phyloP scores from a whole-genome alignment of 2,329 filamentous ascomycete species.

The Cordyceps cicadae region DNA sequence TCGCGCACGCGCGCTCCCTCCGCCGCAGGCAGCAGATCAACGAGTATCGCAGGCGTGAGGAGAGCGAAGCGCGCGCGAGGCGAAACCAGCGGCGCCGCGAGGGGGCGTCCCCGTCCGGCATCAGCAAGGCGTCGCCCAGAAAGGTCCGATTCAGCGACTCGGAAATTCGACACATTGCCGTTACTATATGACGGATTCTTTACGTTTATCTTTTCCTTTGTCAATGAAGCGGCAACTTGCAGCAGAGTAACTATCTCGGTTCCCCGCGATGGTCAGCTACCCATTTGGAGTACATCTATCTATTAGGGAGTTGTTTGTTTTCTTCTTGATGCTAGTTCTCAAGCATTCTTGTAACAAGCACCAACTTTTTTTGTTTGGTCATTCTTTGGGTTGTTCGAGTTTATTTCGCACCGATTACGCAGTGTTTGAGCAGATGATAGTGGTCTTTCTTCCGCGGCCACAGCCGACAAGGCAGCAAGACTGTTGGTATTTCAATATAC shows the following conservation, averaged over 20 bases:
- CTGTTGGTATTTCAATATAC: slow-evolving; percentile 10
- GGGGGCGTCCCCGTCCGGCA: slow-evolving; percentile 19
- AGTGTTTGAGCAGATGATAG: neutral
- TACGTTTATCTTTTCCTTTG: neutral
- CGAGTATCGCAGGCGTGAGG: slow-evolving; percentile 54
- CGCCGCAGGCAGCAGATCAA: slow-evolving; percentile 53
- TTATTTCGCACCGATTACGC: neutral
- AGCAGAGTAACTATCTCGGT: neutral
- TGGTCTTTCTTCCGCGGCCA: neutral
- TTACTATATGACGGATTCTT: slow-evolving; percentile 21
- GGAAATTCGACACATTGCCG: slow-evolving; percentile 25
- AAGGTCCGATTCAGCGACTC: slow-evolving; percentile 35
- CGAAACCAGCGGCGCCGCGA: slow-evolving; percentile 44
- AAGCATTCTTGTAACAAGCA: neutral
- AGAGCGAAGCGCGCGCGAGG: slow-evolving; percentile 49
- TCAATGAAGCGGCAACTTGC: neutral
- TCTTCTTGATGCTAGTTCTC: neutral
- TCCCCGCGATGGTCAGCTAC: neutral
- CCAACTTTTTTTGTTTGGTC: neutral
- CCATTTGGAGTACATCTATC: neutral
- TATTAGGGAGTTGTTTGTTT: neutral
- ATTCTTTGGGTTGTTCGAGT: neutral
- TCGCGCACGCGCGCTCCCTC: slow-evolving; percentile 48
- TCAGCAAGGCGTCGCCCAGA: slow-evolving; percentile 22
- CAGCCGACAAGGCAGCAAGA: neutral